Evolutionary conservation across 148 eudicot species (phyloP).

Genomic region (Persicaria maculosa): DNA sequence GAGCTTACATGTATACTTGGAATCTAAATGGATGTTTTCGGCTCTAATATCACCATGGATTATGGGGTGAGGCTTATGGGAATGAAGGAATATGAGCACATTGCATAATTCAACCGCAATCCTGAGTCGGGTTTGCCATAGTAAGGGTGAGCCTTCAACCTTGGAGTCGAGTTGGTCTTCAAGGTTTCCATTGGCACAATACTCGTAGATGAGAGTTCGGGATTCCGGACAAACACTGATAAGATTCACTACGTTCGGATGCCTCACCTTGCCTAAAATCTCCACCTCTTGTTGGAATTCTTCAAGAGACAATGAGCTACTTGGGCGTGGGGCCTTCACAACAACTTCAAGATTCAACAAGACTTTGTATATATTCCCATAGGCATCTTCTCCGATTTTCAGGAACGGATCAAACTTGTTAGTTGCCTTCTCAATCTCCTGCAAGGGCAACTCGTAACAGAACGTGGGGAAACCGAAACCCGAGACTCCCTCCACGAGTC

Average conservation of each 20-base stretch:
- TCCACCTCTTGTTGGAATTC: slow-evolving; percentile 83
- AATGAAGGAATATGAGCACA: slow-evolving; percentile 63
- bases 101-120: slow-evolving; percentile 44
- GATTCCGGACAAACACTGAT: too few species aligned
- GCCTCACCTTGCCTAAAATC: slow-evolving; percentile 56
- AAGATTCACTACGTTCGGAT: slow-evolving; percentile 27
- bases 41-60: slow-evolving; percentile 69
- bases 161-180: too few species aligned
- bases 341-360: slow-evolving; percentile 62
- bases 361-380: slow-evolving; percentile 60
- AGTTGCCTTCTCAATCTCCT: slow-evolving; percentile 31
- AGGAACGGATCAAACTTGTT: too few species aligned
- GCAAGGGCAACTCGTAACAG: slow-evolving; percentile 52
- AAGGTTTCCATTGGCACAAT: too few species aligned
- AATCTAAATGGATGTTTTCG: slow-evolving; percentile 59
- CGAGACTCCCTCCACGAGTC: slow-evolving; percentile 31
- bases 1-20: slow-evolving; percentile 54
- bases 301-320: slow-evolving; percentile 49
- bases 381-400: slow-evolving; percentile 78
- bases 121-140: too few species aligned
- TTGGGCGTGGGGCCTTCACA: slow-evolving; percentile 46
- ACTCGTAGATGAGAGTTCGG: too few species aligned
- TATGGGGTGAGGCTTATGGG: slow-evolving; percentile 30
- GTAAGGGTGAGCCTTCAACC: too few species aligned
- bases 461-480: slow-evolving; percentile 26